A percentile compares a stretch with the other conserved stretches of the same genome.
Evolutionary conservation across 495 filamentous ascomycete genomes (phyloP).

Genomic region (Aspergillus nidulans): DNA sequence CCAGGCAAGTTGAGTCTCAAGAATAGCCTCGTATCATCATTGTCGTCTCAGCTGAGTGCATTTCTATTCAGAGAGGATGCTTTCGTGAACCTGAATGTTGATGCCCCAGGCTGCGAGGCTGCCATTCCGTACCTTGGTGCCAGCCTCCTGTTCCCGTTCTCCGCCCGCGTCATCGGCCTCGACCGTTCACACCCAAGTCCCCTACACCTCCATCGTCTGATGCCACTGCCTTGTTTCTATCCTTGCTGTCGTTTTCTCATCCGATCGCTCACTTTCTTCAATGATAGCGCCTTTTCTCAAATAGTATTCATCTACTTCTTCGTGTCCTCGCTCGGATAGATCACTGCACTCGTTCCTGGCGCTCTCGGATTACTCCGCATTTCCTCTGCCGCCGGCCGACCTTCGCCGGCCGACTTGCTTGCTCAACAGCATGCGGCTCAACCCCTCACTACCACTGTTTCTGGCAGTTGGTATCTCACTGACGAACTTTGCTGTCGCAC

Average conservation of each 20-base stretch:
- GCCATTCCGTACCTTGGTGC: conserved; percentile 1
- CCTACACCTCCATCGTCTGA: conserved; percentile 13
- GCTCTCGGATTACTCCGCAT: conserved; percentile 18
- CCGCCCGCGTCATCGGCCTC: conserved; percentile 47
- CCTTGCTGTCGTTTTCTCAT: background rate
- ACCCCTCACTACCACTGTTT: conserved; percentile 22
- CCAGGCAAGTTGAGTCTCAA: background rate
- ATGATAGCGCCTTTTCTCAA: background rate
- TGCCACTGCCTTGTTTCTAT: conserved; percentile 10
- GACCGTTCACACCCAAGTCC: conserved; percentile 16
- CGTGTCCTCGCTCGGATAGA: background rate
- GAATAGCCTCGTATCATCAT: background rate
- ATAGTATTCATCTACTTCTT: background rate
- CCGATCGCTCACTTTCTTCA: background rate
- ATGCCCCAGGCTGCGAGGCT: conserved; percentile 27
- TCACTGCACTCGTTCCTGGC: conserved; percentile 4
- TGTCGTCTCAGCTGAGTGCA: background rate
- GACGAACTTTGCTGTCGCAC: conserved; percentile 23
- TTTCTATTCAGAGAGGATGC: background rate
- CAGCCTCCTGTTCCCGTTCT: conserved; percentile 17
- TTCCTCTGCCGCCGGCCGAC: conserved; percentile 1
- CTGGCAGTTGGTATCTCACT: conserved; percentile 24
- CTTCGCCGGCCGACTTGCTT: conserved; percentile 4
- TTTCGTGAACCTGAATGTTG: conserved; percentile 2
- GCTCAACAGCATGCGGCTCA: conserved; percentile 29